Evolutionary conservation across 257 asterid species (phyloP).

Genomic region (Penstemon newberryi): DNA sequence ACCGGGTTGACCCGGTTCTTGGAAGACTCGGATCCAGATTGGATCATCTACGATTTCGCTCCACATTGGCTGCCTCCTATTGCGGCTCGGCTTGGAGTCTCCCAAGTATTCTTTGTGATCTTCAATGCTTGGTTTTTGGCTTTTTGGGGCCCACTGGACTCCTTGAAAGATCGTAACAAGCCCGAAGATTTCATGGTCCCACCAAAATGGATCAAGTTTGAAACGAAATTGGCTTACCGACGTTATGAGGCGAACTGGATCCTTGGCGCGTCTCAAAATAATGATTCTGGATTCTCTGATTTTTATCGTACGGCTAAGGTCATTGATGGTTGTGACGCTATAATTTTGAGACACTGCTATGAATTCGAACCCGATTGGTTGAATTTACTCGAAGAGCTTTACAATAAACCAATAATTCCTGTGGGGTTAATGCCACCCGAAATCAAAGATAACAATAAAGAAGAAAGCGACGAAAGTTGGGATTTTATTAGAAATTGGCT

Average conservation of each 20-base stretch:
- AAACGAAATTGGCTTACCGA: slow-evolving; percentile 31
- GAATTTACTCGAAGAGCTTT: slow-evolving; percentile 30
- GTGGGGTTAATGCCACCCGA: slow-evolving; percentile 44
- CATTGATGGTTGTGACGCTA: slow-evolving; percentile 21
- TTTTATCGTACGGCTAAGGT: slow-evolving; percentile 29
- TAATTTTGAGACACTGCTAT: slow-evolving; percentile 28
- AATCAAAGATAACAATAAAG: neutral
- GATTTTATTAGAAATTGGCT: slow-evolving; percentile 36
- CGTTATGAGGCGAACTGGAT: slow-evolving; percentile 28
- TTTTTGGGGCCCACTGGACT: slow-evolving; percentile 6
- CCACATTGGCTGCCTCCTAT: slow-evolving; percentile 37
- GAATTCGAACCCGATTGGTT: slow-evolving; percentile 47
- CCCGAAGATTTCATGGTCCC: slow-evolving; percentile 40
- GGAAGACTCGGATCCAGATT: slow-evolving; percentile 27
- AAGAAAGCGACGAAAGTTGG: slow-evolving; percentile 30
- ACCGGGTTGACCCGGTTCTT: slow-evolving; percentile 25
- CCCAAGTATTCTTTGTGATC: slow-evolving; percentile 23
- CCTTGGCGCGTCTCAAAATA: neutral
- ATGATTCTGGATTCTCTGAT: slow-evolving; percentile 38
- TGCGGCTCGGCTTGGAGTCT: slow-evolving; percentile 24
- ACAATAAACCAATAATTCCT: slow-evolving; percentile 29
- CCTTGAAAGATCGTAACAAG: slow-evolving; percentile 23
- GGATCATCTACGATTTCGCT: slow-evolving; percentile 31
- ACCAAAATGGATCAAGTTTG: slow-evolving; percentile 38
- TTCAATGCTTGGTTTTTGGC: slow-evolving; percentile 23